Evolutionary conservation across 1,284 basidiomycete species (phyloP).

Genomic region (Anthracocystis walkeri): DNA sequence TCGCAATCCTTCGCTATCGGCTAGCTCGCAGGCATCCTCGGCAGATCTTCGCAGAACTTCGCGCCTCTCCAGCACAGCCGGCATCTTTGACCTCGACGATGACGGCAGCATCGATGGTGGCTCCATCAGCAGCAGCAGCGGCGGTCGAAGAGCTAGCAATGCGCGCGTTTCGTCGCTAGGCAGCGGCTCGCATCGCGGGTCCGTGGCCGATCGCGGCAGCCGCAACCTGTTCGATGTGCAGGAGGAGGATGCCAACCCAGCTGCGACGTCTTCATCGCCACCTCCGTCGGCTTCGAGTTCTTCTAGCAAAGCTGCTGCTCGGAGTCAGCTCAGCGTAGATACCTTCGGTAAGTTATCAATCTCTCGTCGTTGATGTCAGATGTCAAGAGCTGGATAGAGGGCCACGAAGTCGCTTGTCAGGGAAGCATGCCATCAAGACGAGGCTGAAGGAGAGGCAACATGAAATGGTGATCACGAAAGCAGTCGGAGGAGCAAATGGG

Average conservation of each 20-base stretch:
- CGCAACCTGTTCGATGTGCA: conserved; percentile 39
- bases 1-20: conserved; percentile 36
- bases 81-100: conserved; percentile 59
- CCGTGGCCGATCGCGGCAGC: conserved; percentile 25
- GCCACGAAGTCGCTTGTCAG: background rate
- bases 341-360: conserved; percentile 38
- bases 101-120: conserved; percentile 31
- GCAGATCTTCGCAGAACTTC: conserved; percentile 31
- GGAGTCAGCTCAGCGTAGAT: conserved; percentile 26
- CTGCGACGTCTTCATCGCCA: conserved; percentile 8
- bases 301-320: conserved; percentile 17
- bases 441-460: background rate
- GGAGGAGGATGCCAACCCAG: conserved; percentile 29
- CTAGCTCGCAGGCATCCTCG: conserved; percentile 43
- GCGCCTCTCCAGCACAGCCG: conserved; percentile 54
- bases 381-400: background rate
- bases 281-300: conserved; percentile 16
- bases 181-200: conserved; percentile 31
- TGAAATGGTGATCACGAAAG: background rate
- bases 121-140: conserved; percentile 17
- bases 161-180: conserved; percentile 31
- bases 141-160: conserved; percentile 36
- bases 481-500: background rate
- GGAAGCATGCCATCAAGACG: background rate
- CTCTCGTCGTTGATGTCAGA: background rate